A percentile compares a stretch with the other conserved stretches of the same genome.
phyloP scores from a whole-genome alignment of 768 basidiomycete genomes.

The Boletus edulis region DNA sequence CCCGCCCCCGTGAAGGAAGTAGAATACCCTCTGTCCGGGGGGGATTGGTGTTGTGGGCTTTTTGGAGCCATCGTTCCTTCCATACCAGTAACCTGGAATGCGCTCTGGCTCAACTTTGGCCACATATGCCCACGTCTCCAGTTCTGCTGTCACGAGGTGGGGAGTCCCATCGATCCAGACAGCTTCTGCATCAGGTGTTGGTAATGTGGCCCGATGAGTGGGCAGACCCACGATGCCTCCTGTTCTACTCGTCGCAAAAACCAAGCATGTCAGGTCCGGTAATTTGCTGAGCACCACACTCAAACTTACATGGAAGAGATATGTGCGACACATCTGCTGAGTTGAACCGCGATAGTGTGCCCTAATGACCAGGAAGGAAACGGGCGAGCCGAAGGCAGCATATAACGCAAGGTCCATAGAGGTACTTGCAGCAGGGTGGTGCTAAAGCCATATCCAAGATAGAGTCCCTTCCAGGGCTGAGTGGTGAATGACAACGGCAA shows the following conservation, averaged over 20 bases:
- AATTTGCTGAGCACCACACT: not conserved
- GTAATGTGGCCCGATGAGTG: conserved; percentile 8
- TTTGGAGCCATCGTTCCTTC: conserved; percentile 38
- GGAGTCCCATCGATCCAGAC: conserved; percentile 35
- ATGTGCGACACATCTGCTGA: conserved; percentile 30
- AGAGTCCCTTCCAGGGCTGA: conserved; percentile 51
- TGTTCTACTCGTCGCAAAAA: conserved; percentile 3
- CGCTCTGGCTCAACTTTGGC: conserved; percentile 40
- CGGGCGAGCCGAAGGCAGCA: conserved; percentile 38
- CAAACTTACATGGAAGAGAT: conserved; percentile 18
- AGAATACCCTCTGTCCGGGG: conserved; percentile 56
- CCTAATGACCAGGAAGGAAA: conserved; percentile 45
- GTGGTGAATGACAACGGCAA: conserved; percentile 1
- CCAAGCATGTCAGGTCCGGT: not conserved
- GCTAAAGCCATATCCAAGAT: conserved; percentile 42
- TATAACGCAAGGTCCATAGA: conserved; percentile 42
- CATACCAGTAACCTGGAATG: conserved; percentile 59
- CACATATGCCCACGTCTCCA: conserved; percentile 24
- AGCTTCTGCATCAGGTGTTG: conserved; percentile 11
- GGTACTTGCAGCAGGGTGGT: conserved; percentile 45
- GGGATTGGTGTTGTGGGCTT: conserved; percentile 36
- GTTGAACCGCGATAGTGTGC: conserved; percentile 37
- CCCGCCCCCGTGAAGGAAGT: conserved; percentile 63
- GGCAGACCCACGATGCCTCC: conserved; percentile 6
- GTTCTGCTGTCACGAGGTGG: conserved; percentile 31